phyloP scores from a whole-genome alignment of 257 asterid genomes.

The Petunia secreta region DNA sequence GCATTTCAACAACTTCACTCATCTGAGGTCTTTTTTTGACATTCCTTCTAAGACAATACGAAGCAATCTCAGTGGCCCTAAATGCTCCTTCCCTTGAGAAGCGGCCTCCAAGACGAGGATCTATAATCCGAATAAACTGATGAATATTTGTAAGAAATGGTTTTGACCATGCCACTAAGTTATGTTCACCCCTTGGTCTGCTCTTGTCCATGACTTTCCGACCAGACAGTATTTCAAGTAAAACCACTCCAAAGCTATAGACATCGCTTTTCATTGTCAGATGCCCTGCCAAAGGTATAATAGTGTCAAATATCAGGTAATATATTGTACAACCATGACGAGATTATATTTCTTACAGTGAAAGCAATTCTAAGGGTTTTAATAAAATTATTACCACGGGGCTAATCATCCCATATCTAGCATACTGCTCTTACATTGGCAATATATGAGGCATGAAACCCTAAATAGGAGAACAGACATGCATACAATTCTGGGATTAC shows the following conservation, averaged over 20 bases:
- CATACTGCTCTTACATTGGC: not conserved
- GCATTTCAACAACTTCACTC: slow-evolving; percentile 74
- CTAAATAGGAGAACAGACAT: not conserved
- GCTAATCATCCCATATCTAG: not conserved
- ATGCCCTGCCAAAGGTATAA: slow-evolving; percentile 53
- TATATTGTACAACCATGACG: not conserved
- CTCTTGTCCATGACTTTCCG: slow-evolving; percentile 74
- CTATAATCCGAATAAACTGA: slow-evolving; percentile 60
- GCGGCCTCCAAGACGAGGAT: slow-evolving; percentile 72
- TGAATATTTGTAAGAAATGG: slow-evolving; percentile 63
- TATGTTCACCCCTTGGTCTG: slow-evolving; percentile 62
- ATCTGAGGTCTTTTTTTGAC: slow-evolving; percentile 69
- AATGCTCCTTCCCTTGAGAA: slow-evolving; percentile 73
- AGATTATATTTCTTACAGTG: not conserved
- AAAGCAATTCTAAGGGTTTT: not conserved
- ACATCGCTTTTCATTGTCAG: slow-evolving; percentile 83
- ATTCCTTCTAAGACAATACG: slow-evolving; percentile 70
- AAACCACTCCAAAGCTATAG: slow-evolving; percentile 82
- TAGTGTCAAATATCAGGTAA: not conserved
- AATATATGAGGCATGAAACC: not conserved
- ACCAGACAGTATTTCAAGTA: slow-evolving; percentile 72
- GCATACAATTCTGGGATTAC: not conserved
- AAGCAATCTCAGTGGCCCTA: slow-evolving; percentile 61
- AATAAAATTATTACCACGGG: not conserved
- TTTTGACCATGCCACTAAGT: slow-evolving; percentile 75